Percentiles rank a stretch among this genome's conserved stretches.
phyloP scores from a whole-genome alignment of 2,329 filamentous ascomycete species.

The Calonectria honghensis region DNA sequence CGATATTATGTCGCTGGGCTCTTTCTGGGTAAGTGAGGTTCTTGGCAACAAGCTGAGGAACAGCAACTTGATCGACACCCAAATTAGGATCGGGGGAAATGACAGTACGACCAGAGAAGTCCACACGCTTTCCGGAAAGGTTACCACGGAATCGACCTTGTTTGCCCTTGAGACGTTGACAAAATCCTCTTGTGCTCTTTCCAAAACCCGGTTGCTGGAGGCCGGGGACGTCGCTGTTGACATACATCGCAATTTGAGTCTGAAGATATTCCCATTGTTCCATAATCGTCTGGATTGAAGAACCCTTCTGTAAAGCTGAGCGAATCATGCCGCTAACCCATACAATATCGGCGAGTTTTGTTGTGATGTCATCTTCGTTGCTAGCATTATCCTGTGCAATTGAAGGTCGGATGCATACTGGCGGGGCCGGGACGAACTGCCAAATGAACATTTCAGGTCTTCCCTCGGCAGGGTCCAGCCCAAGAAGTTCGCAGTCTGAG shows the following conservation, averaged over 20 bases:
- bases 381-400: constrained; percentile 95
- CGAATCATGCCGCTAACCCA: constrained; percentile 92
- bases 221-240: constrained; percentile 96
- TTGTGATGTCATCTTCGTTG: constrained; percentile 97
- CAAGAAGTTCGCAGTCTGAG: constrained; percentile 92
- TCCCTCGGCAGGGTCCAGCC: constrained; percentile 89
- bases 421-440: constrained; percentile 96
- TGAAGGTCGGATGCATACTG: constrained; percentile 94
- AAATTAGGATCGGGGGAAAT: constrained; percentile 98
- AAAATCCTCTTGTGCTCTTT: constrained; percentile 94
- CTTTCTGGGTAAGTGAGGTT: constrained; percentile 97
- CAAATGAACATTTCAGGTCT: constrained; percentile 98
- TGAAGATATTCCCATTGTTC: constrained; percentile 99
- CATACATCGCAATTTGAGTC: constrained; percentile 96
- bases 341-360: constrained; percentile 97
- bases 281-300: constrained; percentile 91
- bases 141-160: constrained; percentile 98
- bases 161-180: constrained; percentile 96
- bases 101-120: constrained; percentile 97
- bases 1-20: constrained; percentile 88
- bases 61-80: constrained; percentile 93
- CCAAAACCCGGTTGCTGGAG: constrained; percentile 91
- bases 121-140: constrained; percentile 96
- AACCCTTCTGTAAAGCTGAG: constrained; percentile 87
- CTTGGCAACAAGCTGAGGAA: constrained; percentile 93